Conservation (phyloP, 2,329 filamentous ascomycete genomes). For the Penicillium sp. region DNA sequence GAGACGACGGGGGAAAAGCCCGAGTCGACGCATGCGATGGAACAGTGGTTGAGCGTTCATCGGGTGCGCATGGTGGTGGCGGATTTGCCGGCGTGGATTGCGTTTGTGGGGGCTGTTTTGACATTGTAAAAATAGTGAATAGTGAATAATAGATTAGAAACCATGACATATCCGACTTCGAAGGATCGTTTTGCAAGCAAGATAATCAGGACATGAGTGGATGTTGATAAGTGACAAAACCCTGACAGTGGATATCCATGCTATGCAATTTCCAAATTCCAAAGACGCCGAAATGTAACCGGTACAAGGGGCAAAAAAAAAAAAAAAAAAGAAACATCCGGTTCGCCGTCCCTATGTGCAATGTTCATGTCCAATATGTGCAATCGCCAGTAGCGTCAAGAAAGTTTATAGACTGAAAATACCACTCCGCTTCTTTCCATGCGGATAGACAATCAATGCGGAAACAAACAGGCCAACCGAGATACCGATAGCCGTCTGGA, state of each 20-base stretch:
- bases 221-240: background rate
- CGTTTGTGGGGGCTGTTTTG: constrained; percentile 11
- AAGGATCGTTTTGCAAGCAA: no score
- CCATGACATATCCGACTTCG: no score
- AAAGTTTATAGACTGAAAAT: constrained; percentile 38
- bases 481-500: constrained; percentile 47
- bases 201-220: background rate
- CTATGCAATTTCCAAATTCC: background rate
- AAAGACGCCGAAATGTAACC: background rate
- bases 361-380: background rate
- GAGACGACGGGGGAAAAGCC: background rate
- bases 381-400: background rate
- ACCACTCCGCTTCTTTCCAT: constrained; percentile 45
- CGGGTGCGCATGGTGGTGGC: constrained; percentile 10
- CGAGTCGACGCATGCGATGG: constrained; percentile 7
- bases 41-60: constrained; percentile 12
- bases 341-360: background rate
- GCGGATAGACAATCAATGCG: constrained; percentile 46
- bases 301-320: background rate
- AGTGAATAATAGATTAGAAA: no score
- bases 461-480: constrained; percentile 47
- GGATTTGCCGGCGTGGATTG: constrained; percentile 15
- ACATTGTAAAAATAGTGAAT: constrained; percentile 1
- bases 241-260: background rate
- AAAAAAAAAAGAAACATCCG: background rate